phyloP scores from a whole-genome alignment of 495 filamentous ascomycete species.

The Neurospora sp. region DNA sequence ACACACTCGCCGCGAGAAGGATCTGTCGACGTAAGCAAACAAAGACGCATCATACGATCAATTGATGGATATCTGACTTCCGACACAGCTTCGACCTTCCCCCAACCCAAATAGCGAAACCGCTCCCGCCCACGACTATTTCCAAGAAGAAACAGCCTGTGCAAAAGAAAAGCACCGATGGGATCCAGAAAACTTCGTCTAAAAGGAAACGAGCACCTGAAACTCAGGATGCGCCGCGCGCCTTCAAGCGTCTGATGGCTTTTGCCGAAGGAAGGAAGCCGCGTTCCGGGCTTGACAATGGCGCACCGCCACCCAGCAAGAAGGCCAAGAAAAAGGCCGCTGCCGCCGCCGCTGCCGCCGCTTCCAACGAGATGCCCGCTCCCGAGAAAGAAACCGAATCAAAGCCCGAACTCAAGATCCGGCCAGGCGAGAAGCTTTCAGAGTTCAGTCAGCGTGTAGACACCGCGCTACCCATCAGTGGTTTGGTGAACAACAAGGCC shows the following conservation, averaged over 20 bases:
- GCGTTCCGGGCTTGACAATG: slow-evolving; percentile 61
- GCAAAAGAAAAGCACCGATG: slow-evolving; percentile 18
- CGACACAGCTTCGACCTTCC: slow-evolving; percentile 60
- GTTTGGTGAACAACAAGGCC: slow-evolving; percentile 44
- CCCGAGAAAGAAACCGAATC: not conserved
- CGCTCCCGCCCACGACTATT: slow-evolving; percentile 49
- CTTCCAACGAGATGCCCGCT: slow-evolving; percentile 3
- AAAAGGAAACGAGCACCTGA: slow-evolving; percentile 37
- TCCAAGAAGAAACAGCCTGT: slow-evolving; percentile 22
- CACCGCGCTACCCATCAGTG: slow-evolving; percentile 66
- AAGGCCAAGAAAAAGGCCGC: slow-evolving; percentile 39
- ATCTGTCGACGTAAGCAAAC: slow-evolving; percentile 28
- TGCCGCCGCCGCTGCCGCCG: not conserved
- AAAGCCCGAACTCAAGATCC: slow-evolving; percentile 46
- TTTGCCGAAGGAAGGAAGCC: slow-evolving; percentile 47
- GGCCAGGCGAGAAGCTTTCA: slow-evolving; percentile 69
- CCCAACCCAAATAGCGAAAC: slow-evolving; percentile 56
- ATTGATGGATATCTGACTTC: slow-evolving; percentile 6
- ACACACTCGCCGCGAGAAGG: slow-evolving; percentile 56
- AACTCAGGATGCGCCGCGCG: slow-evolving; percentile 72
- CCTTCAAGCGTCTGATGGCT: slow-evolving; percentile 75
- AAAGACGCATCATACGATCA: not conserved
- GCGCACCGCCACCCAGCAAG: slow-evolving; percentile 33
- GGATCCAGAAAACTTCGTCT: slow-evolving; percentile 13
- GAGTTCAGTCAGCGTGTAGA: slow-evolving; percentile 83